Percentiles rank a stretch among this genome's conserved stretches.
These are phyloP conservation scores for Solanum arcanum DNA, from an alignment of 257 asterid species.

Conservation along the genomic window DNA sequence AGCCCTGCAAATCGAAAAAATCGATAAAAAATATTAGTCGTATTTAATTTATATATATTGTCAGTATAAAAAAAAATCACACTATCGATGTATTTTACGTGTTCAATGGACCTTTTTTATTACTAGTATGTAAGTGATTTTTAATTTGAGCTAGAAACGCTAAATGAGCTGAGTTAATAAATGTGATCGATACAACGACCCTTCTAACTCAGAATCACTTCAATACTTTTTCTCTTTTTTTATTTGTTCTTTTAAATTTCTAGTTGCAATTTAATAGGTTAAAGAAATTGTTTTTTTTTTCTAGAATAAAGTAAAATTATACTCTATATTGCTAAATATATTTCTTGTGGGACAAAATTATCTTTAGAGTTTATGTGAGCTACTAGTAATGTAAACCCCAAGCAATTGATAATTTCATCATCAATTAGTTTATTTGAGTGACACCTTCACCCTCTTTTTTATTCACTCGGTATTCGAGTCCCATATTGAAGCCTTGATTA, in stretches of 20 bases:
- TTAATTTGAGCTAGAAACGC: neutral
- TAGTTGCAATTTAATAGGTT: neutral
- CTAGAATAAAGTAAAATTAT: neutral
- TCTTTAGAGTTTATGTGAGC: neutral
- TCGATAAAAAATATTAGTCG: neutral
- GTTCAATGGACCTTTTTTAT: neutral
- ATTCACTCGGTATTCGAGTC: rapidly evolving
- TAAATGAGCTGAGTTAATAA: neutral
- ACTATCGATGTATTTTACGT: neutral
- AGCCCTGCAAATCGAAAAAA: conserved; percentile 42
- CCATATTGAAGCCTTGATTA: rapidly evolving
- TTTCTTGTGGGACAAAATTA: neutral
- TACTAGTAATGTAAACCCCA: neutral
- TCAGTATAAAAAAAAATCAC: neutral
- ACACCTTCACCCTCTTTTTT: neutral
- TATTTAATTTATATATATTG: neutral
- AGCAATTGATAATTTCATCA: neutral
- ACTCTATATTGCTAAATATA: neutral
- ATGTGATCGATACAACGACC: neutral
- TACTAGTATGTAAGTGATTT: neutral
- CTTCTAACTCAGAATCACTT: neutral
- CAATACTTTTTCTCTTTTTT: neutral
- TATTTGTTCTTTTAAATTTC: neutral
- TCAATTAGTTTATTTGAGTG: neutral
- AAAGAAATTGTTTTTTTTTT: neutral